Evolutionary conservation across 805 yeast genomes (phyloP), one percentile per base, ranked within the genome.

Genomic region (Candida manassasensis): DNA sequence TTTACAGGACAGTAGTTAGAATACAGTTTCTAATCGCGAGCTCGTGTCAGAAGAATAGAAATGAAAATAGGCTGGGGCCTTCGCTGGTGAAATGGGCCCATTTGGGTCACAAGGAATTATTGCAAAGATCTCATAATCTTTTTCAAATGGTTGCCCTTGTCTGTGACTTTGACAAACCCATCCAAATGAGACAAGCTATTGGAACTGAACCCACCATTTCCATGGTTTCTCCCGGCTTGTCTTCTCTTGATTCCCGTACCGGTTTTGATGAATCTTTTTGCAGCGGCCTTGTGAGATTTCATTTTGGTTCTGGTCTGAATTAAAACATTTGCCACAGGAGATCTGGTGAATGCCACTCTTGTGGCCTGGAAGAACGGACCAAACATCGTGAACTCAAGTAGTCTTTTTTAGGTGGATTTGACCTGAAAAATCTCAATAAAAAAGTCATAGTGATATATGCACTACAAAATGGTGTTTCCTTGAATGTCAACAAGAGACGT

Each of bases 161-260:
- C 57, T 19, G 61, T 69, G 26, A 79, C 85, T 47, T 61, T 54
- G 6, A 70, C 75, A 46, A 71, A 81, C 19, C 77, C 82, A 45
- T 78, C 74, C 59, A 82, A 68, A 48, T 71, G 71, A 41, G 75
- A 66, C 50, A 83, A 61, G 17, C 74, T 68, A 34, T 79, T 70
- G 27, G 75, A 64, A 21, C 88, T 73, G 82, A 93, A 89, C 15
- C 95, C 89, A 2, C 88, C 85, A 52, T 89, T 89, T 34, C 97
- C 96, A 57, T 89, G 97, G 46, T 84, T 83, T 65, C 95, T 77
- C 8, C 96, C 95, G 14, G 94, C 83, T 48, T 79, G 68, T 42
- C 64, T 66, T 49, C 72, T 59, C 49, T 64, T 65, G 44, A 77
- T 43, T 73, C 89, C 75, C 29, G 67, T 65, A 2, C 84, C 86